Conservation (phyloP, 2,329 filamentous ascomycete species). For the Colletotrichum caudatum region DNA sequence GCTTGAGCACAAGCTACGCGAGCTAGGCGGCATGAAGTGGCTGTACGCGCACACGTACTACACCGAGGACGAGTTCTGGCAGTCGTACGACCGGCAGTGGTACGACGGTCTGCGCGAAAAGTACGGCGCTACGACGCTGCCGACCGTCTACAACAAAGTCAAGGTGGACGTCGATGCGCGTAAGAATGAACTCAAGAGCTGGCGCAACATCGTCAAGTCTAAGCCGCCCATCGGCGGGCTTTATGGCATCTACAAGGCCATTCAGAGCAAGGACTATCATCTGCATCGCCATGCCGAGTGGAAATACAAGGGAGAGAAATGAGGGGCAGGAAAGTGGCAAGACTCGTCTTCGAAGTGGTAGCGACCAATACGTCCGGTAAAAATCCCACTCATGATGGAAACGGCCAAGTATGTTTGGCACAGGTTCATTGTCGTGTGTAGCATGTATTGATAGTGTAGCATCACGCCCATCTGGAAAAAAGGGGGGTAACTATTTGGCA, state of each 20-base stretch:
- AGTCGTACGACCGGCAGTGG: slow-evolving; percentile 67
- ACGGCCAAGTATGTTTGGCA: slow-evolving; percentile 1
- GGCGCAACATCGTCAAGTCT: slow-evolving; percentile 59
- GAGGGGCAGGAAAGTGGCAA: background rate
- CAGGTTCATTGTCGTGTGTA: background rate
- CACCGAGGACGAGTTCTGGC: slow-evolving; percentile 77
- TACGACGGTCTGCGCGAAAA: slow-evolving; percentile 73
- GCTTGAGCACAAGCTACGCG: slow-evolving; percentile 76
- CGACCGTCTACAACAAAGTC: slow-evolving; percentile 79
- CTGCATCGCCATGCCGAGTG: slow-evolving; percentile 65
- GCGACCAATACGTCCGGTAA: background rate
- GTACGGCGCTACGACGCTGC: slow-evolving; percentile 72
- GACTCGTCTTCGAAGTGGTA: background rate
- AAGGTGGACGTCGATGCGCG: slow-evolving; percentile 64
- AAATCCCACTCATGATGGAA: background rate
- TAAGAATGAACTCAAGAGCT: slow-evolving; percentile 52
- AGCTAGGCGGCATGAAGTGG: slow-evolving; percentile 85
- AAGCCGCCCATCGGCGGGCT: slow-evolving; percentile 69
- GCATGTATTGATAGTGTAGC: slow-evolving; percentile 24
- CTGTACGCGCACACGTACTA: slow-evolving; percentile 90
- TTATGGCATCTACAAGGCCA: slow-evolving; percentile 70
- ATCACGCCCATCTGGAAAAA: background rate
- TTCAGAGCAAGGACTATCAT: slow-evolving; percentile 67
- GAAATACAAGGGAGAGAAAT: slow-evolving; percentile 59
- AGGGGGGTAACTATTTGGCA: slow-evolving; percentile 6